phyloP scores from a whole-genome alignment of 1,284 basidiomycete species.

The Lentinus polychrous region DNA sequence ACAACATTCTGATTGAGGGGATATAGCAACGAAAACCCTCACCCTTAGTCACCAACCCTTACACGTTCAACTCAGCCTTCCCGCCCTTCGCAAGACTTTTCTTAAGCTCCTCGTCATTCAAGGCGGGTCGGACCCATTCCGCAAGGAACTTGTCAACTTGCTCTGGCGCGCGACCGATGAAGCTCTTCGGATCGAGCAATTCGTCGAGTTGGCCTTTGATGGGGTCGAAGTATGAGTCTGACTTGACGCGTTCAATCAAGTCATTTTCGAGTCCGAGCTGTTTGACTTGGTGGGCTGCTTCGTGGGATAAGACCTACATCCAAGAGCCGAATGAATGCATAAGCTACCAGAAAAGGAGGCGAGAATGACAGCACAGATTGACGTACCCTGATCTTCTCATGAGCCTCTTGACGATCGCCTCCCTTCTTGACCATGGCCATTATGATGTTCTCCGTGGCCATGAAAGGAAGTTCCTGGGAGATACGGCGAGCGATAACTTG shows the following conservation, averaged over 20 bases:
- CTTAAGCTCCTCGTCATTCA: slow-evolving; percentile 61
- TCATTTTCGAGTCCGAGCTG: slow-evolving; percentile 94
- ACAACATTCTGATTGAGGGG: too few species aligned
- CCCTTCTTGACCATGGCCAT: slow-evolving; percentile 97
- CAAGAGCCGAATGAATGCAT: background rate
- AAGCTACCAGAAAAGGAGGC: background rate
- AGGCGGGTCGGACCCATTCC: slow-evolving; percentile 87
- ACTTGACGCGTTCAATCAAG: slow-evolving; percentile 81
- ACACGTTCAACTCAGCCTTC: slow-evolving; percentile 31
- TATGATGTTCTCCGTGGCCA: slow-evolving; percentile 99
- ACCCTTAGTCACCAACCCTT: slow-evolving; percentile 1
- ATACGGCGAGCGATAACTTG: slow-evolving; percentile 92
- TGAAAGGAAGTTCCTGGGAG: slow-evolving; percentile 94
- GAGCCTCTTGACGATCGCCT: slow-evolving; percentile 94
- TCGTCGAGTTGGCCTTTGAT: slow-evolving; percentile 62
- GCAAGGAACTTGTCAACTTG: slow-evolving; percentile 87
- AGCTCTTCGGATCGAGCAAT: slow-evolving; percentile 77
- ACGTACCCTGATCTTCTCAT: slow-evolving; percentile 88
- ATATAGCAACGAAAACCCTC: too few species aligned
- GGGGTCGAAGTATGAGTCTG: slow-evolving; percentile 55
- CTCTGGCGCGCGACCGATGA: slow-evolving; percentile 87
- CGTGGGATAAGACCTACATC: slow-evolving; percentile 80
- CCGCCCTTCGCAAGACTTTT: slow-evolving; percentile 41
- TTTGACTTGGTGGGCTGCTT: slow-evolving; percentile 94
- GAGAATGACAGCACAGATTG: too few species aligned